Evolutionary conservation across 441 rosid genomes (phyloP), one percentile per base, ranked within the genome.

Genomic region (Metrosideros polymorpha): DNA sequence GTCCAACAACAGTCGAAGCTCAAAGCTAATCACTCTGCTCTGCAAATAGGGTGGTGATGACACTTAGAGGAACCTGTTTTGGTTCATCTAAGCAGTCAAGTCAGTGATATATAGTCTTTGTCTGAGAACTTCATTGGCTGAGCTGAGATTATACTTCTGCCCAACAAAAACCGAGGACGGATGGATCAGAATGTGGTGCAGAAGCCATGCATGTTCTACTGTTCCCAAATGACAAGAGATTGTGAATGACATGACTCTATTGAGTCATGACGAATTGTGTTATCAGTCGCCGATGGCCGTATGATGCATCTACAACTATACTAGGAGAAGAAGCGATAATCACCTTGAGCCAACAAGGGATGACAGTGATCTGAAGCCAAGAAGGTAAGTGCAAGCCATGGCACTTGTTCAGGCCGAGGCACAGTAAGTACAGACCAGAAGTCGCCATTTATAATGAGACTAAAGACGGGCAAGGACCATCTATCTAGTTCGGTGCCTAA

Each of bases 151-250:
- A 13, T n/a, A 57, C 19, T 57, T n/a, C 66, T n/a, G 32, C 66
- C 29, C 2, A 0, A n/a, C 0, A 15, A 57, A n/a, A 13, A n/a
- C 1, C 0, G 4, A 59, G 22, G 39, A 59, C 2, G 35, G 71
- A 59, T 14, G 39, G 71, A 29, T 59, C 6, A 29, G 71, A 14
- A 29, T 59, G 71, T 29, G 7, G 71, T 9, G 15, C 39, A 29
- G 39, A 59, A 29, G 22, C 10, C 71, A 59, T 27, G 71, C 71
- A 14, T 59, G 71, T 59, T 59, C 71, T 29, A 15, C 39, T 59
- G 71, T 59, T 59, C 10, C 39, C 39, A 29, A 59, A 59, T 0
- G 22, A 29, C 35, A 15, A 59, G 29, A 14, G 51, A 49, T 13
- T 49, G 51, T 13, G 17, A 13, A 49, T 12, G 51, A 49, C 51